Conservation (phyloP, 2,329 filamentous ascomycete genomes). For the Exophiala calicioides region DNA sequence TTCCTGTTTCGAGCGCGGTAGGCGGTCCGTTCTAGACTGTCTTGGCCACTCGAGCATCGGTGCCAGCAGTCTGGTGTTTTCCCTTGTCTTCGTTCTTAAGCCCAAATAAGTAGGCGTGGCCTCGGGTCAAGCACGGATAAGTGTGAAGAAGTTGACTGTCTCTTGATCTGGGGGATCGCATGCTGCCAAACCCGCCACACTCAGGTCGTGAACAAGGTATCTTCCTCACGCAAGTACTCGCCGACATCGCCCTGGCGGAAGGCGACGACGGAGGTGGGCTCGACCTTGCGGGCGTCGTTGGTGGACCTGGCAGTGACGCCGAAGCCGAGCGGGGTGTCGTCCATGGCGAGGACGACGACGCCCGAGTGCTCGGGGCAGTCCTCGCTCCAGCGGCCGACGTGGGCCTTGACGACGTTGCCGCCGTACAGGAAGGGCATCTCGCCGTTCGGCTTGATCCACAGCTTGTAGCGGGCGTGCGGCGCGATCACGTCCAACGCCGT, state of each 20-base stretch:
- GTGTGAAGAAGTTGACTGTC: too few species aligned
- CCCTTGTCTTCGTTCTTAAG: too few species aligned
- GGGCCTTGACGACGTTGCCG: slow-evolving; percentile 80
- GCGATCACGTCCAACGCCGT: slow-evolving; percentile 88
- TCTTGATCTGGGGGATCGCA: too few species aligned
- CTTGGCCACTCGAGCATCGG: too few species aligned
- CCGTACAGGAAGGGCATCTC: slow-evolving; percentile 98
- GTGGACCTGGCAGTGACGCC: slow-evolving; percentile 88
- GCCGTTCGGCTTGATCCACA: slow-evolving; percentile 95
- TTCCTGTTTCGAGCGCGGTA: too few species aligned
- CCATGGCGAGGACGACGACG: slow-evolving; percentile 86
- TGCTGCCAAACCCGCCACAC: too few species aligned
- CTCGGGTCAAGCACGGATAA: too few species aligned
- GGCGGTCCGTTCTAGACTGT: too few species aligned
- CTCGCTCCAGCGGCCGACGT: slow-evolving; percentile 81
- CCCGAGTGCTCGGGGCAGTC: slow-evolving; percentile 93
- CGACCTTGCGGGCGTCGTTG: slow-evolving; percentile 76
- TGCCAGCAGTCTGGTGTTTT: too few species aligned
- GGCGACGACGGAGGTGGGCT: slow-evolving; percentile 84
- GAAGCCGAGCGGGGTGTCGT: slow-evolving; percentile 86
- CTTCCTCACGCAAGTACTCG: slow-evolving; percentile 86
- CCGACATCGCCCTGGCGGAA: slow-evolving; percentile 94
- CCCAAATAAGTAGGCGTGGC: too few species aligned
- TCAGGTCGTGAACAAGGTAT: slow-evolving; percentile 62
- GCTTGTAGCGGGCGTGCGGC: slow-evolving; percentile 90